A percentile compares a stretch with the other conserved stretches of the same genome.
These are phyloP conservation scores for Geotrichum siamense DNA, from an alignment of 1,139 yeast species.

Conservation along the genomic window DNA sequence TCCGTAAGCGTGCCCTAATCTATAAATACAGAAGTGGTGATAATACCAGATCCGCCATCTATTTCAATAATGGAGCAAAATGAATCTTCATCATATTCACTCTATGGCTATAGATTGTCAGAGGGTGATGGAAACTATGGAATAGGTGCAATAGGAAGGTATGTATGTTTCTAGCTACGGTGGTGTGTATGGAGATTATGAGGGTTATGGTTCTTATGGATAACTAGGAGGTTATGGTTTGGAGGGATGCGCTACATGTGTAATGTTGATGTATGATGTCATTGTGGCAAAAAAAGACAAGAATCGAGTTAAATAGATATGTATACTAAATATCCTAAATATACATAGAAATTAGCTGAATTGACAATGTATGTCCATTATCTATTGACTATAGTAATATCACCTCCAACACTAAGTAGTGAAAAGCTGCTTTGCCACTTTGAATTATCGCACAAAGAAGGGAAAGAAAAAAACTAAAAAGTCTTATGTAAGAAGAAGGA, in stretches of 20 bases:
- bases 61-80: slow-evolving; percentile 6
- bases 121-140: slow-evolving; percentile 20
- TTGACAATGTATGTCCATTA: slow-evolving; percentile 64
- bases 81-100: slow-evolving; percentile 8
- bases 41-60: slow-evolving; percentile 9
- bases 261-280: slow-evolving; percentile 27
- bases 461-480: too few species aligned
- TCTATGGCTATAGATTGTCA: slow-evolving; percentile 21
- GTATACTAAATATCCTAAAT: too few species aligned
- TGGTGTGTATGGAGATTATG: slow-evolving; percentile 21
- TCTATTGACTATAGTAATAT: background rate
- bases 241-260: slow-evolving; percentile 20
- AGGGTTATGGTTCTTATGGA: slow-evolving; percentile 20
- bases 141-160: slow-evolving; percentile 20
- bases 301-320: too few species aligned
- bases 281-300: slow-evolving; percentile 24
- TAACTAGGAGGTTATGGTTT: slow-evolving; percentile 26
- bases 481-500: too few species aligned
- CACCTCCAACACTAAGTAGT: too few species aligned
- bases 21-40: slow-evolving; percentile 6
- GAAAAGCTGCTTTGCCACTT: too few species aligned
- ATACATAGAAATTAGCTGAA: slow-evolving; percentile 90
- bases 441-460: too few species aligned
- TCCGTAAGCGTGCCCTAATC: slow-evolving; percentile 5
- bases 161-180: slow-evolving; percentile 17